Conservation (phyloP, 139 green algal genomes). For the Closterium sp. region DNA sequence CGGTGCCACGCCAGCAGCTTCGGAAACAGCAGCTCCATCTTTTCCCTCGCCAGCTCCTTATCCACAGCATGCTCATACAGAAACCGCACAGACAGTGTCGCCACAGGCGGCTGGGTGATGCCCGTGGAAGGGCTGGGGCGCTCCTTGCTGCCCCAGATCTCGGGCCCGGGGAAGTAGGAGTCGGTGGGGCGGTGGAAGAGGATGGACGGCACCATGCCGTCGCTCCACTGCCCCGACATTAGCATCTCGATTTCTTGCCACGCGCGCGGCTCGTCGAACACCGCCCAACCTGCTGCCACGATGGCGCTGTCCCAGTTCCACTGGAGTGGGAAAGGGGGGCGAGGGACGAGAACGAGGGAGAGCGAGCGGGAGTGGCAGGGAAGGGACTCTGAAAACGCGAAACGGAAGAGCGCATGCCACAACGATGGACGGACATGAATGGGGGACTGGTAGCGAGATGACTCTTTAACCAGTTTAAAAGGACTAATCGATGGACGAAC, state of each 20-base stretch:
- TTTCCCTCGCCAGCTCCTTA: background rate
- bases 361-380: background rate
- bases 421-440: background rate
- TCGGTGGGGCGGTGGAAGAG: conserved; percentile 29
- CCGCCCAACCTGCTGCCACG: conserved; percentile 37
- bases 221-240: conserved; percentile 40
- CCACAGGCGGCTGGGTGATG: conserved; percentile 43
- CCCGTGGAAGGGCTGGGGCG: conserved; percentile 31
- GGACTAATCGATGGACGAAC: no score
- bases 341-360: conserved; percentile 2
- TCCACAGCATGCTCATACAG: conserved; percentile 44
- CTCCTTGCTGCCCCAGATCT: conserved; percentile 44
- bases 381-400: background rate
- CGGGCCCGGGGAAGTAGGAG: conserved; percentile 44
- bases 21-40: conserved; percentile 37
- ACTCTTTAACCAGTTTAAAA: no score
- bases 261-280: conserved; percentile 33
- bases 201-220: conserved; percentile 47
- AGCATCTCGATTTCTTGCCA: conserved; percentile 37
- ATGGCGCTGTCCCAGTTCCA: conserved; percentile 48
- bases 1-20: conserved; percentile 44
- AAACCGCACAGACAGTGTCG: conserved; percentile 35
- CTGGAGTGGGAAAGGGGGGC: conserved; percentile 2
- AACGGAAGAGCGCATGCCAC: no score
- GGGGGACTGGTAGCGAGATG: no score